Conservation (phyloP, 495 filamentous ascomycete genomes). For the Aspergillus saccharolyticus region DNA sequence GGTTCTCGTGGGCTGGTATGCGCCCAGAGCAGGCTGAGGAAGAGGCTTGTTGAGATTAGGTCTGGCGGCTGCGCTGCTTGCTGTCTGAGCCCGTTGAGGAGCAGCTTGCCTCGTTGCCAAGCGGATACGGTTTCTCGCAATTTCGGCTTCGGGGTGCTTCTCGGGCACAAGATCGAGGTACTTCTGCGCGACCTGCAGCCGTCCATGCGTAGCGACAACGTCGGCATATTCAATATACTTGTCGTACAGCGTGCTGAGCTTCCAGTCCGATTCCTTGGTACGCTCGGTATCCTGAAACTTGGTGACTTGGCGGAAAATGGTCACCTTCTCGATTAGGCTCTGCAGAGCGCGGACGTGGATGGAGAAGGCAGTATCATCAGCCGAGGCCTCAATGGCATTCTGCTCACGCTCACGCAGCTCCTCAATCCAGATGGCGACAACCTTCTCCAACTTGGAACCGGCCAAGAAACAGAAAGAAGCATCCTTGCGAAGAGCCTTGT, state of each 20-base stretch:
- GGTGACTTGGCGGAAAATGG: conserved; percentile 89
- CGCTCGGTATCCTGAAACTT: conserved; percentile 82
- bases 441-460: conserved; percentile 95
- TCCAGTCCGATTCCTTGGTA: conserved; percentile 70
- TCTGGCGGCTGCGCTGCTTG: conserved; percentile 16
- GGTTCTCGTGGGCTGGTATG: conserved; percentile 37
- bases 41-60: conserved; percentile 28
- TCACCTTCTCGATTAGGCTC: conserved; percentile 96
- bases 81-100: conserved; percentile 32
- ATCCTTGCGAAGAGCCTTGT: conserved; percentile 65
- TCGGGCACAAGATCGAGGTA: conserved; percentile 86
- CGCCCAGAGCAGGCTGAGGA: conserved; percentile 27
- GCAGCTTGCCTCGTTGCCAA: conserved; percentile 70
- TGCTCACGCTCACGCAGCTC: conserved; percentile 81
- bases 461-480: conserved; percentile 94
- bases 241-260: conserved; percentile 80
- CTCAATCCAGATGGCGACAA: conserved; percentile 86
- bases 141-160: conserved; percentile 82
- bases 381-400: conserved; percentile 59
- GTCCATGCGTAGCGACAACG: conserved; percentile 85
- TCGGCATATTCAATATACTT: conserved; percentile 98
- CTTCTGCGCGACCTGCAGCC: conserved; percentile 78
- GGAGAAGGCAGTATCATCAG: conserved; percentile 77
- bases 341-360: conserved; percentile 86
- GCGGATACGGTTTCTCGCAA: conserved; percentile 80